Conservation (phyloP, 352 stramenopile genomes). For the Aphanomyces stellatus region DNA sequence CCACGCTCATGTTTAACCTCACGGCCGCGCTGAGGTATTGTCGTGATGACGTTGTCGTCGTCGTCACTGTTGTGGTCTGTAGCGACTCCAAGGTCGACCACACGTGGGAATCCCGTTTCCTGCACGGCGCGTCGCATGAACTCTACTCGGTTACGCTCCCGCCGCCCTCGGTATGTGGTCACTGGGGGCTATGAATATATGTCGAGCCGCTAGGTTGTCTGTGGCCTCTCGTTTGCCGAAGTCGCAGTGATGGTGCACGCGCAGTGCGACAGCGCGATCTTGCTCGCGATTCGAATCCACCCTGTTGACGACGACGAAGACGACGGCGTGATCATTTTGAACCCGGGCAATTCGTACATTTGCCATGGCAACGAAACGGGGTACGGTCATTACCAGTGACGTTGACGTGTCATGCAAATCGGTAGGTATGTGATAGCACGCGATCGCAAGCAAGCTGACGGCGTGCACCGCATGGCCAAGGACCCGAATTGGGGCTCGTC, state of each 20-base stretch:
- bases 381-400: neutral
- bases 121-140: conserved; percentile 61
- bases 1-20: conserved; percentile 79
- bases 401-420: neutral
- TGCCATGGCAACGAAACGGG: conserved; percentile 10
- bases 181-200: neutral
- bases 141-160: conserved; percentile 65
- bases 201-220: conserved; percentile 30
- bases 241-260: conserved; percentile 66
- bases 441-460: conserved; percentile 8
- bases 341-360: conserved; percentile 10
- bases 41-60: too few species aligned
- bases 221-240: conserved; percentile 66
- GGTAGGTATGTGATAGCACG: conserved; percentile 13
- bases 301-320: neutral
- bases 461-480: conserved; percentile 2
- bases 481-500: neutral
- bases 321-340: conserved; percentile 5
- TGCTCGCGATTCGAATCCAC: neutral
- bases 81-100: conserved; percentile 24
- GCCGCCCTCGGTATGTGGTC: conserved; percentile 25
- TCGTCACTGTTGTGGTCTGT: too few species aligned
- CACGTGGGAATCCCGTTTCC: conserved; percentile 59
- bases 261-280: conserved; percentile 23
- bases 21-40: conserved; percentile 70